These are phyloP conservation scores for Didymellaceae sp. DNA, from an alignment of 2,329 filamentous ascomycete species.

Conservation along the genomic window DNA sequence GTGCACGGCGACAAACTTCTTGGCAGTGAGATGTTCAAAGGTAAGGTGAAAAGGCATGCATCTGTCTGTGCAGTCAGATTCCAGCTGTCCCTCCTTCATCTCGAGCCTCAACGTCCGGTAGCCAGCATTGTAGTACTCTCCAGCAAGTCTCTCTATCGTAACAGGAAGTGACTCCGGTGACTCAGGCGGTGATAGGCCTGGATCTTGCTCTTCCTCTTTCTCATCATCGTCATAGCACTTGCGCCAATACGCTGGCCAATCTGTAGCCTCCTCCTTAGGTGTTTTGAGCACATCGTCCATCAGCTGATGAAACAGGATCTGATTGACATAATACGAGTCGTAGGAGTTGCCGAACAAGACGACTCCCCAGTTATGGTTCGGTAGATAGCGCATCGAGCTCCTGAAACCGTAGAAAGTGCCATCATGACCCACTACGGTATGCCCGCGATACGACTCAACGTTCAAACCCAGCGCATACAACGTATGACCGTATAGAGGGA, in stretches of 20 bases:
- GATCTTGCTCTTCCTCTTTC: neutral
- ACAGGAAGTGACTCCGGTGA: neutral
- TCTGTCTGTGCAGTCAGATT: slow-evolving; percentile 20
- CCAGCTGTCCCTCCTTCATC: slow-evolving; percentile 4
- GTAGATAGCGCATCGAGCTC: slow-evolving; percentile 16
- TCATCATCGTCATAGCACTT: slow-evolving; percentile 2
- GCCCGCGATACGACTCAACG: slow-evolving; percentile 20
- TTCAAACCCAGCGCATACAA: slow-evolving; percentile 20
- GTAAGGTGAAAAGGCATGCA: slow-evolving; percentile 16
- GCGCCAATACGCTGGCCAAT: slow-evolving; percentile 10
- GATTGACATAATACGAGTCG: slow-evolving; percentile 5
- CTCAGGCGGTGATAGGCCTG: neutral
- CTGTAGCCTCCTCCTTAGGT: neutral
- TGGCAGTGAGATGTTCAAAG: slow-evolving; percentile 13
- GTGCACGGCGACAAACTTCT: slow-evolving; percentile 5
- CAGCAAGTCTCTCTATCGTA: slow-evolving; percentile 8
- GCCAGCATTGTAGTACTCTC: slow-evolving; percentile 15
- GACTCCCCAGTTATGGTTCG: slow-evolving; percentile 18
- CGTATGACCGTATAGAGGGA: slow-evolving; percentile 13
- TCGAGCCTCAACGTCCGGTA: slow-evolving; percentile 16
- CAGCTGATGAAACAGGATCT: slow-evolving; percentile 17
- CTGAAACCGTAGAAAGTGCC: slow-evolving; percentile 21
- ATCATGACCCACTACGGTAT: slow-evolving; percentile 14
- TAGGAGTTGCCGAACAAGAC: slow-evolving; percentile 19
- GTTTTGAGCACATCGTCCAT: slow-evolving; percentile 7